Evolutionary conservation across 176 grass and related monocot species (phyloP).

Genomic region (Carex scoparia): DNA sequence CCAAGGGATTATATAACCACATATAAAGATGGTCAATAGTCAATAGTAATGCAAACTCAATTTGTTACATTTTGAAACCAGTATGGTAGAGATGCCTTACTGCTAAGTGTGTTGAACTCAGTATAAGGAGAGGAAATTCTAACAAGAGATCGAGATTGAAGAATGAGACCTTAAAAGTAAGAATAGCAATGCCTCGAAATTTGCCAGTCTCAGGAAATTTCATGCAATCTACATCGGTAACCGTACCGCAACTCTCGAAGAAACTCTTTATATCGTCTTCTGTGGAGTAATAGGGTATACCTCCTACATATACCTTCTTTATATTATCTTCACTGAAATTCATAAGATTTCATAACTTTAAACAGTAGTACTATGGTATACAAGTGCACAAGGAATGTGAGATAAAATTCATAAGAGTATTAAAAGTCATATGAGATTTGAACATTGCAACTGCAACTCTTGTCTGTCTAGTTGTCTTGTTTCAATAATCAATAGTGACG

Average conservation of each 20-base stretch:
- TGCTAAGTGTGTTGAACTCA: not conserved
- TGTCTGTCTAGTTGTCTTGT: not conserved
- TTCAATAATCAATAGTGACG: not conserved
- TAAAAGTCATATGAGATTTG: not conserved
- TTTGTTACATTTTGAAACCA: not conserved
- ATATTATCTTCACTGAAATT: conserved; percentile 53
- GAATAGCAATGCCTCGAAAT: conserved; percentile 87
- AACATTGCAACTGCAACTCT: not conserved
- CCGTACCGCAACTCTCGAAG: conserved; percentile 75
- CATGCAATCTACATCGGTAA: conserved; percentile 78
- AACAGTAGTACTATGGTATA: not conserved
- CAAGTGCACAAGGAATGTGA: not conserved
- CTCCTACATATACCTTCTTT: conserved; percentile 94
- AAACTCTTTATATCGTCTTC: conserved; percentile 95
- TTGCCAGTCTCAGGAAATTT: conserved; percentile 77
- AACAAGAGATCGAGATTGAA: not conserved
- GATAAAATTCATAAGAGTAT: not conserved
- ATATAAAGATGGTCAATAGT: not conserved
- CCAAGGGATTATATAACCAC: not conserved
- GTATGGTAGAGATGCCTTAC: not conserved
- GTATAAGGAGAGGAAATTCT: too few relatives aligned
- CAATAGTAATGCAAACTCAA: not conserved
- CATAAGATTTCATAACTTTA: not conserved
- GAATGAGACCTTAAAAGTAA: conserved; percentile 82
- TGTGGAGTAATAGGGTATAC: conserved; percentile 89